These are phyloP conservation scores for Vitis hybrid DNA, from an alignment of 177 flowering plant genomes.

Conservation along the genomic window DNA sequence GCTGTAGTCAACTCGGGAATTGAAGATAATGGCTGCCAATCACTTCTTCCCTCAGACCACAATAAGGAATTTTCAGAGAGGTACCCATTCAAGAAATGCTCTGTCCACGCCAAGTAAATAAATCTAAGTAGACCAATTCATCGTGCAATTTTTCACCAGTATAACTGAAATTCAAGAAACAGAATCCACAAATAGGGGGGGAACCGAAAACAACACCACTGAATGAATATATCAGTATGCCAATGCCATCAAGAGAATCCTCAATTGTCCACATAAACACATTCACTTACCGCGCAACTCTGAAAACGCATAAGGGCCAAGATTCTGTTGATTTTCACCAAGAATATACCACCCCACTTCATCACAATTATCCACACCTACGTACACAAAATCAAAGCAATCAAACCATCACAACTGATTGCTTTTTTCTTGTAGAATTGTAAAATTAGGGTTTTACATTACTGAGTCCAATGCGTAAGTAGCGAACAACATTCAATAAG, in stretches of 20 bases:
- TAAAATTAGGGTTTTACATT: too few species aligned
- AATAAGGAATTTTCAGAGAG: conserved; percentile 60
- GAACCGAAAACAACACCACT: neutral
- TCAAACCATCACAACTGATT: too few species aligned
- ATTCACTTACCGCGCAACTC: conserved; percentile 72
- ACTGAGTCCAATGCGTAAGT: too few species aligned
- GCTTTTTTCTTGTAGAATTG: too few species aligned
- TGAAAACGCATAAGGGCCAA: conserved; percentile 80
- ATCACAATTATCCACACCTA: conserved; percentile 13
- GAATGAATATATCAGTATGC: too few species aligned
- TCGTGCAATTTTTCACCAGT: conserved; percentile 37
- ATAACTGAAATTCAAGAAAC: conserved; percentile 39
- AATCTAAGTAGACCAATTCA: conserved; percentile 50
- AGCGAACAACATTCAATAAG: too few species aligned
- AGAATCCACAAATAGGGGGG: conserved; percentile 2
- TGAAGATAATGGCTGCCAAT: conserved; percentile 81
- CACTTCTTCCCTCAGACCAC: conserved; percentile 85
- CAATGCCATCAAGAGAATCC: too few species aligned
- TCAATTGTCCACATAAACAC: too few species aligned
- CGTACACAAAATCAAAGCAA: conserved; percentile 8
- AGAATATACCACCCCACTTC: conserved; percentile 91
- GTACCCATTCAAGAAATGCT: conserved; percentile 74
- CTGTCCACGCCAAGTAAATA: conserved; percentile 72
- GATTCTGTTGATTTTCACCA: conserved; percentile 63
- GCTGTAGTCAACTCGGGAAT: conserved; percentile 56